Evolutionary conservation across 257 asterid species (phyloP).

Genomic region (Cinchona pubescens): DNA sequence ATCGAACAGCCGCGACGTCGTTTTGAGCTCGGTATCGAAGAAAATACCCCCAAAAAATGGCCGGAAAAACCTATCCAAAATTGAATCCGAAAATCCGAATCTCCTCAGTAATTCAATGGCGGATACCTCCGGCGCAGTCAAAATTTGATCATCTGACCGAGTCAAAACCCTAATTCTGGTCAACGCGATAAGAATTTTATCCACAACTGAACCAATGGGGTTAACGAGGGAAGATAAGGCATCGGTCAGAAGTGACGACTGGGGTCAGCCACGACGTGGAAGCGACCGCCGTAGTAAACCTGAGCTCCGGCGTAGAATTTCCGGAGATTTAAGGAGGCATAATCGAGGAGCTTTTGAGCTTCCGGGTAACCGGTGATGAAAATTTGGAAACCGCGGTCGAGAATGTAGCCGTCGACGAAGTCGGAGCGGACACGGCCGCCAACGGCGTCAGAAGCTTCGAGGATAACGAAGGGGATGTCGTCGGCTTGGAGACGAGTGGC

Average conservation of each 20-base stretch:
- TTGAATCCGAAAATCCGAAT: conserved; percentile 63
- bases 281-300: conserved; percentile 62
- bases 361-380: conserved; percentile 94
- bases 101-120: conserved; percentile 53
- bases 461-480: conserved; percentile 63
- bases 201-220: conserved; percentile 66
- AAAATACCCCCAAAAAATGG: conserved; percentile 88
- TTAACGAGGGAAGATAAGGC: conserved; percentile 52
- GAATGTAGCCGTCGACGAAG: conserved; percentile 67
- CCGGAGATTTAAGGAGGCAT: conserved; percentile 54
- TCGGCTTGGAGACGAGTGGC: conserved; percentile 76
- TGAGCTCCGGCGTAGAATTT: conserved; percentile 76
- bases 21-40: conserved; percentile 75
- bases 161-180: conserved; percentile 61
- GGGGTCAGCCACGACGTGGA: conserved; percentile 88
- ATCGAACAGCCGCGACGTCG: conserved; percentile 80
- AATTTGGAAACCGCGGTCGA: conserved; percentile 95
- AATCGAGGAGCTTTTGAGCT: conserved; percentile 64
- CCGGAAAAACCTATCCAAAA: conserved; percentile 77
- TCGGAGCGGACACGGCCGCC: conserved; percentile 99
- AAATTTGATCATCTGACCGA: conserved; percentile 50
- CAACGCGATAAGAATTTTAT: conserved; percentile 65
- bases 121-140: conserved; percentile 54
- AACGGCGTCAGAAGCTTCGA: conserved; percentile 80
- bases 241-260: conserved; percentile 68